Evolutionary conservation across 306 rosid species (phyloP), one percentile per base, ranked within the genome.

Genomic region (Senna siamea): DNA sequence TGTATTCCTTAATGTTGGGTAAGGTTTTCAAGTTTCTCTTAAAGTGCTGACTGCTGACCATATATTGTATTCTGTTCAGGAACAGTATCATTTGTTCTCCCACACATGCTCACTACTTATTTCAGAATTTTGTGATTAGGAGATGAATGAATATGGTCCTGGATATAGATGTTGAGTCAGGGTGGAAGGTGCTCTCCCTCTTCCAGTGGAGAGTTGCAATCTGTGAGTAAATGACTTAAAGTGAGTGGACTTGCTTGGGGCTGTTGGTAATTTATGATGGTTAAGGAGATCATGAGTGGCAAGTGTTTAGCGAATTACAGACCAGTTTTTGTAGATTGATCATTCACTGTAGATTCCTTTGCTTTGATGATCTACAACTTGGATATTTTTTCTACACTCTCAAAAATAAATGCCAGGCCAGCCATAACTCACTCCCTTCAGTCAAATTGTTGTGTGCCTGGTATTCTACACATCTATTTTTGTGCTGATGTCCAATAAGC

Each of bases 211-310:
- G 62, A 76, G 66, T 50, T 20, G 75, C 55, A 28, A 37, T 74
- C 70, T 73, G 20, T 73, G 66, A 40, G 78, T 71, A 62, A 72
- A 74, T 67, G 68, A 58, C 57, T 57, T 70, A 44, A 7, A 69
- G 71, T 44, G 51, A 54, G 51, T 50, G 63, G n/a, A n/a, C n/a
- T n/a, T 11, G 22, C 10, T 47, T 20, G 18, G 63, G 69, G 60
- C 34, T 51, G 63, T 73, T 58, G 74, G 50, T 22, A 51, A 70
- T 71, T 78, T 41, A 55, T 30, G 11, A 9, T 59, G 19, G 59
- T 37, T 70, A 54, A 66, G 41, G 50, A 67, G 66, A 74, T 14
- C 51, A 48, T 12, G n/a, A 54, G 79, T 41, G 57, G 44, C 53
- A 14, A 73, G 76, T 35, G 61, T 59, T 69, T 64, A 37, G 50